phyloP scores from a whole-genome alignment of 768 basidiomycete species.

The Piloderma croceum region DNA sequence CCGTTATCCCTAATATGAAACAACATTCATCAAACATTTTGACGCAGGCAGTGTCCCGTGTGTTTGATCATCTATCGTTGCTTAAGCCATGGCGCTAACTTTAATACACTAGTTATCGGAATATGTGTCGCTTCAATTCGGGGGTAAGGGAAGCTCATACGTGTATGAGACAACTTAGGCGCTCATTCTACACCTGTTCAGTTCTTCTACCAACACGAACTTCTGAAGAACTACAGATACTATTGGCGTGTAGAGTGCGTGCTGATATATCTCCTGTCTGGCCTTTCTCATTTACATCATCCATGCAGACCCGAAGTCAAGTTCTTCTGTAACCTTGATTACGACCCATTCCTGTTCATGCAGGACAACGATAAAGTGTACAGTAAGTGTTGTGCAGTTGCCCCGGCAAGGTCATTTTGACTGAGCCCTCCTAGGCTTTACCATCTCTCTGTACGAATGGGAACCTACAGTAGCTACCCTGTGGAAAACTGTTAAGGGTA shows the following conservation, averaged over 20 bases:
- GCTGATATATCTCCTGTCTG: neutral
- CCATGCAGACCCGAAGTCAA: conserved; percentile 42
- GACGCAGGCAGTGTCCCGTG: conserved; percentile 39
- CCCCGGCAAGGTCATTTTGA: neutral
- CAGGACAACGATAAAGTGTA: conserved; percentile 48
- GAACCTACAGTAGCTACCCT: conserved; percentile 57
- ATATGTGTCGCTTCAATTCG: conserved; percentile 75
- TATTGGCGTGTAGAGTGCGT: conserved; percentile 60
- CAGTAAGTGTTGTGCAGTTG: conserved; percentile 24
- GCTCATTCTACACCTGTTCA: conserved; percentile 16
- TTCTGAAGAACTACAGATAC: conserved; percentile 49
- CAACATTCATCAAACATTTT: conserved; percentile 5
- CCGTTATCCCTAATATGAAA: neutral
- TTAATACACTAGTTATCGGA: conserved; percentile 44
- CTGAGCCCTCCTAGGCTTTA: conserved; percentile 53
- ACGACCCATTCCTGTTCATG: conserved; percentile 53
- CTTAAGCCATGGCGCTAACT: neutral
- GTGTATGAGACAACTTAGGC: neutral
- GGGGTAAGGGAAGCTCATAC: conserved; percentile 37
- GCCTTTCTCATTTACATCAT: conserved; percentile 5
- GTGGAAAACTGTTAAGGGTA: conserved; percentile 55
- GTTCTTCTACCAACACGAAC: conserved; percentile 53
- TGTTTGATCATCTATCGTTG: conserved; percentile 14
- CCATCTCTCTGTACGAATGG: conserved; percentile 61
- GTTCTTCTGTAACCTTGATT: conserved; percentile 49